Base-by-base conservation (phyloP, 108 stramenopile species). In the Nitzschia sp. region DNA sequence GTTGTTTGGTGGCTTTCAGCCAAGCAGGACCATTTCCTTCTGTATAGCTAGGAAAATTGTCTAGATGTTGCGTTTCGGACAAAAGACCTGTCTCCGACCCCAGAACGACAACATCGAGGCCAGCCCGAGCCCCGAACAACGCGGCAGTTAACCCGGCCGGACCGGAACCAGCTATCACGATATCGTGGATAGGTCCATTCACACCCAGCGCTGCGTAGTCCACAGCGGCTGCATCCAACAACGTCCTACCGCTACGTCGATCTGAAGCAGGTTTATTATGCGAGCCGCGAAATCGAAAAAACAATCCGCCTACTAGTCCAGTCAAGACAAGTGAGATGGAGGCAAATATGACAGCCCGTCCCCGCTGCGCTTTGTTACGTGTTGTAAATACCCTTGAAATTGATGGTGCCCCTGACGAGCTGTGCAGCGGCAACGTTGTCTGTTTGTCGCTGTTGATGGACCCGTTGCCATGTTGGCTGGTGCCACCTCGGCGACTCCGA, bases 121-220 rank as follows among this genome's bases (percentile, higher is more conserved):
- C 85, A 29, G 81, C 69, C 62, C 84, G 68, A 25, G 89, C 64
- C 13, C 79, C 81, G 73, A 79, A 86, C 11, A 89, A 58, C 11
- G 83, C 85, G 17, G 84, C 82, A 16, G 85, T 78, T 31, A 79
- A 29, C 1, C 87, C 87, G 2, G 82, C 77, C 22, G 84, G 84
- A 36, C 87, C 87, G n/a, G 78, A 71, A 17, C 87, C 87, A 0
- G 77, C 71, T 29, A 88, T 68, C 0, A 76, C 67, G 19, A 88
- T 67, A 77, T 88, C 84, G 56, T 69, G 84, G 17, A 53, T 71
- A 1, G 53, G 35, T 1, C 60, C 60, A 1, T 41, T 41, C 41
- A 61, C 41, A 0, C 16, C 33, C 41, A 34, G 23, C 23, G 31
- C 38, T 1, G 60, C 41, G 17, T n/a, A n/a, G n/a, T n/a, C n/a